These are phyloP conservation scores for Pterocarpus santalinus DNA, from an alignment of 306 rosid genomes.

Conservation along the genomic window DNA sequence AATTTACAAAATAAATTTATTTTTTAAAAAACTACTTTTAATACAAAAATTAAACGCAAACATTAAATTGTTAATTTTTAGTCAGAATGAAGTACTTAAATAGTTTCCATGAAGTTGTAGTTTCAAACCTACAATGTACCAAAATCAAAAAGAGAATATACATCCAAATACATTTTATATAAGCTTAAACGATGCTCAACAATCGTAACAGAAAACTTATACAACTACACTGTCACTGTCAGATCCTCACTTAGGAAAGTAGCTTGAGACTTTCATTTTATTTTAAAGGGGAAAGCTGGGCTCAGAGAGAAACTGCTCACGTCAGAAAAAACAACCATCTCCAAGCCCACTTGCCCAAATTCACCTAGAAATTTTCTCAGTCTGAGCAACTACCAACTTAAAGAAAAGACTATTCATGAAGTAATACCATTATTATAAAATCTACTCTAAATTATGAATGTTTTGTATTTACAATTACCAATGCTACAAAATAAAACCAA, in stretches of 20 bases:
- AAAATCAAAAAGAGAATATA: background rate
- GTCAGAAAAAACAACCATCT: slow-evolving; percentile 18
- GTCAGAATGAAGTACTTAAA: background rate
- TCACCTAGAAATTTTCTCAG: slow-evolving; percentile 5
- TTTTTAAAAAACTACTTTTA: no score
- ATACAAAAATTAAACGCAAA: no score
- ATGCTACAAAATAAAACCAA: slow-evolving; percentile 32
- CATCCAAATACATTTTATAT: background rate
- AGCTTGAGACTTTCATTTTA: background rate
- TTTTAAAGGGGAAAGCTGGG: background rate
- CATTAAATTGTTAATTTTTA: background rate
- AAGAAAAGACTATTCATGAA: background rate
- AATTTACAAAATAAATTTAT: no score
- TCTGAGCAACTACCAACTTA: background rate
- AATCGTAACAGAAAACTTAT: background rate
- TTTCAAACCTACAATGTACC: no score
- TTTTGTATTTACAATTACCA: slow-evolving; percentile 38
- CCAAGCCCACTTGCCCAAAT: background rate
- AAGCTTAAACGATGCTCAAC: background rate
- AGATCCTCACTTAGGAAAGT: background rate
- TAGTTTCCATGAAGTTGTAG: no score
- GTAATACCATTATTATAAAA: slow-evolving; percentile 29
- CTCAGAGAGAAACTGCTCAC: background rate
- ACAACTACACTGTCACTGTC: background rate
- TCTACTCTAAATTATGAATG: background rate